Evolutionary conservation across 257 asterid species (phyloP).

Genomic region (Knoxia roxburghii): DNA sequence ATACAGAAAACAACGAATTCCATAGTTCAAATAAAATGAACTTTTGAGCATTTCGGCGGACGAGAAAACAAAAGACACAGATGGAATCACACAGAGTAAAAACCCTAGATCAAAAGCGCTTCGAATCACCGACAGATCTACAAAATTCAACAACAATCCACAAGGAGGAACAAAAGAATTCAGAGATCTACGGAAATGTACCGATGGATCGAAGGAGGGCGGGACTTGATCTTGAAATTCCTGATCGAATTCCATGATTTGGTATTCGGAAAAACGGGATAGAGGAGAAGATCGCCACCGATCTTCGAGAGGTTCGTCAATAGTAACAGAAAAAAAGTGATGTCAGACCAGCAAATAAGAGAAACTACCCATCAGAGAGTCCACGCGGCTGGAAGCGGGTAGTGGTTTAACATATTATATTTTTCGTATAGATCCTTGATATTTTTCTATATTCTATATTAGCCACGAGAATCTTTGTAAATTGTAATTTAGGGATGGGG

Average conservation of each 20-base stretch:
- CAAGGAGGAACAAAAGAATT: not conserved
- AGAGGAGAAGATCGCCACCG: not conserved
- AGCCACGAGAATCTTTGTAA: too few species aligned
- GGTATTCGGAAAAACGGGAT: not conserved
- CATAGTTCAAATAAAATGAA: not conserved
- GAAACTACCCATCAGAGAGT: too few species aligned
- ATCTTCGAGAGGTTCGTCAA: not conserved
- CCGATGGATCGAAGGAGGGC: conserved; percentile 54
- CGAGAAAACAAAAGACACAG: not conserved
- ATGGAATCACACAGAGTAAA: not conserved
- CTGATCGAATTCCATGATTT: conserved; percentile 35
- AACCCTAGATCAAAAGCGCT: conserved; percentile 4
- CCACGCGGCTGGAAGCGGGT: not conserved
- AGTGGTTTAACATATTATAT: not conserved
- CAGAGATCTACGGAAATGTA: conserved; percentile 26
- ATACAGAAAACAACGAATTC: not conserved
- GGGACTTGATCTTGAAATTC: conserved; percentile 34
- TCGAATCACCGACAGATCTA: conserved; percentile 26
- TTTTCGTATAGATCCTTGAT: conserved; percentile 18
- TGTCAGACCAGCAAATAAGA: conserved; percentile 5
- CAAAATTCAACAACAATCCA: conserved; percentile 12
- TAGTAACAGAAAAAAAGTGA: not conserved
- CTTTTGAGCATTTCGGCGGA: too few species aligned
- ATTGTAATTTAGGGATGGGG: too few species aligned
- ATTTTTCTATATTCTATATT: not conserved